Base-by-base conservation (phyloP, 2,329 filamentous ascomycete species). In the Elsinoe perseae region DNA sequence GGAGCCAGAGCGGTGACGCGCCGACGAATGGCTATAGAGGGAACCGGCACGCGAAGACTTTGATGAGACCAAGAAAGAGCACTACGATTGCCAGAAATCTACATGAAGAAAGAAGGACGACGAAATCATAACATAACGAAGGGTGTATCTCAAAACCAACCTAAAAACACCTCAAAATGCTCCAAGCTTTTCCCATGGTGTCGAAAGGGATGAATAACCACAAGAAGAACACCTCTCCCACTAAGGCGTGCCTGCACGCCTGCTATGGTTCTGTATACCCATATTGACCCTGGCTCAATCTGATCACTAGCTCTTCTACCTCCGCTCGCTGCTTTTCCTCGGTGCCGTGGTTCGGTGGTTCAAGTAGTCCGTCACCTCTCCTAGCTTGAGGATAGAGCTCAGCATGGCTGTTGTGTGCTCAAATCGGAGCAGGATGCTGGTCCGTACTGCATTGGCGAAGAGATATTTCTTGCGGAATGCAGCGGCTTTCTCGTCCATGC, bases 361-460 rank as follows among this genome's bases (percentile, higher is more conserved):
- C 56, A 61, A 44, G 10, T 54, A 25, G 34, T 50, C 44, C 56
- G 68, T 59, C 56, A 68, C 63, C 3, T 56, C 63, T 10, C 67
- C 60, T 48, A 69, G 52, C 23, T 59, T 58, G 42, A 63, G 63
- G 52, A 67, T 52, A 16, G 61, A 65, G 43, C 59, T 59, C 48
- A 68, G 42, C 20, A 69, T 57, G 1, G 62, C 61, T n/a, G 56
- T 55, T 4, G 65, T 64, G 43, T 66, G 63, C 57, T 67, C 64
- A 52, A 69, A 69, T n/a, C 64, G 61, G 42, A 68, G 56, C 38
- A 67, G 27, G 21, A 68, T 67, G 12, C 60, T 64, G 54, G 64
- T 66, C 8, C 68, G 58, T 6, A 69, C 63, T 1, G 62, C 63
- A 21, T 68, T 59, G 4, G 68, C 67, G n/a, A 64, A 62, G 16